Evolutionary conservation across 768 basidiomycete species (phyloP).

Genomic region (Leccinum pellstonianum): DNA sequence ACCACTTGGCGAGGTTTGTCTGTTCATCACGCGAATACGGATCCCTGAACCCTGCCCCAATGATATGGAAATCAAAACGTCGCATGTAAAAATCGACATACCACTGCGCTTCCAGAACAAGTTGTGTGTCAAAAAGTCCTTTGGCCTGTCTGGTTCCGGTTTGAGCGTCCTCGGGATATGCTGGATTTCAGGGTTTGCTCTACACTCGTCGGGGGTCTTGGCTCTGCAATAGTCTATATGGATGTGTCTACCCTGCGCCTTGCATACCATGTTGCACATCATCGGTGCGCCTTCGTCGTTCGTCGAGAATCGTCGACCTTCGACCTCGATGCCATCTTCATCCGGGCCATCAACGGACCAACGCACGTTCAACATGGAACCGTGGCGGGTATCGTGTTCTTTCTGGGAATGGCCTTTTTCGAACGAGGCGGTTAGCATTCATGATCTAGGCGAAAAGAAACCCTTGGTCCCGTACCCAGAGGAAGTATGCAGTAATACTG

Average conservation of each 20-base stretch:
- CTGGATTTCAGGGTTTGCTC: conserved; percentile 39
- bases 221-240: conserved; percentile 58
- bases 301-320: conserved; percentile 50
- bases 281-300: conserved; percentile 59
- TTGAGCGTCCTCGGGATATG: conserved; percentile 41
- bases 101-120: conserved; percentile 49
- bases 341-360: conserved; percentile 57
- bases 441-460: not conserved
- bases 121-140: conserved; percentile 56
- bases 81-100: no score
- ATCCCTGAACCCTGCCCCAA: conserved; percentile 54
- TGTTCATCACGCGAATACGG: conserved; percentile 60
- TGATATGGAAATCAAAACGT: no score
- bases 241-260: conserved; percentile 49
- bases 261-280: conserved; percentile 59
- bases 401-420: conserved; percentile 50
- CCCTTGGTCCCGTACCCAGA: conserved; percentile 36
- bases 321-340: conserved; percentile 46
- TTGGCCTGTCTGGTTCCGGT: conserved; percentile 46
- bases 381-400: conserved; percentile 60
- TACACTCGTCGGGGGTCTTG: conserved; percentile 34
- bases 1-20: conserved; percentile 52
- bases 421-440: not conserved
- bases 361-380: conserved; percentile 54
- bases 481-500: conserved; percentile 58